A percentile compares a stretch with the other conserved stretches of the same genome.
These are phyloP conservation scores for Eragrostis curvula DNA, from an alignment of 176 grass and related monocot species.

Conservation along the genomic window DNA sequence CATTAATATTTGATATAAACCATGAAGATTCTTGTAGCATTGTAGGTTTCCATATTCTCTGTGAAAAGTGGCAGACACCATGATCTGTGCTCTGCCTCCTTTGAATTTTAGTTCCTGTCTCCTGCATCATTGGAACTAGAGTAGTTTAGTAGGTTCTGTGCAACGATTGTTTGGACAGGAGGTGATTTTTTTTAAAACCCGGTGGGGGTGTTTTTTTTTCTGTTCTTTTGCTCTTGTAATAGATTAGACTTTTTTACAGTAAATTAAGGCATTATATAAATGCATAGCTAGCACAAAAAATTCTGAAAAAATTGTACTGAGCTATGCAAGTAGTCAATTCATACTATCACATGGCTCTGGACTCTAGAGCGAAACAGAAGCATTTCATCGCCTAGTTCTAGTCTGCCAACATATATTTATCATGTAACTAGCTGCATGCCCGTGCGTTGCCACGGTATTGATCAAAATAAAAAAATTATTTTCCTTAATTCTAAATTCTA, in stretches of 20 bases:
- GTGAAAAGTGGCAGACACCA: slow-evolving; percentile 14
- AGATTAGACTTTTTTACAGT: neutral
- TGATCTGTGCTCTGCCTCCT: neutral
- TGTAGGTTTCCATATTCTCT: slow-evolving; percentile 10
- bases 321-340: neutral
- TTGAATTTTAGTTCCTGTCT: slow-evolving; percentile 1
- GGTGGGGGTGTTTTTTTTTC: no score
- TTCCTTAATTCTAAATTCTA: no score
- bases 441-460: no score
- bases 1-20: slow-evolving; percentile 3
- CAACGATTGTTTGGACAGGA: neutral
- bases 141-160: neutral
- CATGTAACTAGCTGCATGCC: neutral
- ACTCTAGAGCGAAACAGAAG: neutral
- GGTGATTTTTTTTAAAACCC: no score
- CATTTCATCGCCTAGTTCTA: neutral
- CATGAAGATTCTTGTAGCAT: slow-evolving; percentile 3
- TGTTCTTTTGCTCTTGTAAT: no score
- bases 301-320: neutral
- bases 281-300: no score
- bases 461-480: no score
- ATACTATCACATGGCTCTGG: neutral
- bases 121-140: neutral
- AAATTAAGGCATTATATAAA: neutral
- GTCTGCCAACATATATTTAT: neutral